A percentile compares a stretch with the other conserved stretches of the same genome.
Conservation (phyloP, 2,329 filamentous ascomycete species). For the Diplodia seriata region DNA sequence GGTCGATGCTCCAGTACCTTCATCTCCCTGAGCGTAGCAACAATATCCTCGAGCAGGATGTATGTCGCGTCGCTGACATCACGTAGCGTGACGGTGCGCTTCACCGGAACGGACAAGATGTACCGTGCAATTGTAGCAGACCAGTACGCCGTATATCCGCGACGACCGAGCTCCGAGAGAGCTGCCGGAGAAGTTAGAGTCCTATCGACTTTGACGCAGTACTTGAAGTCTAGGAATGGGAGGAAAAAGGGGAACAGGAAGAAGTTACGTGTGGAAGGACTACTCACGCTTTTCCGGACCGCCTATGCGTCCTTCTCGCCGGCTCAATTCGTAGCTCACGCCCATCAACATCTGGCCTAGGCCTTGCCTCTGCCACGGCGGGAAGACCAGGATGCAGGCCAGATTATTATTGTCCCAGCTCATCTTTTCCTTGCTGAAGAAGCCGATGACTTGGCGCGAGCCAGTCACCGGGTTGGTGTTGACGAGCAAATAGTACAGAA, state of each 20-base stretch:
- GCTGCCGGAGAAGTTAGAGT: conserved; percentile 48
- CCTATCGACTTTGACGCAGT: neutral
- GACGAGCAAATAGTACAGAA: conserved; percentile 92
- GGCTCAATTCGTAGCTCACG: conserved; percentile 89
- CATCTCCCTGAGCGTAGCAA: conserved; percentile 81
- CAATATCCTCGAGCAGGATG: conserved; percentile 84
- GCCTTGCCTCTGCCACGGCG: conserved; percentile 91
- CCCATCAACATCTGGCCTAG: conserved; percentile 90
- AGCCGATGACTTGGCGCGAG: conserved; percentile 75
- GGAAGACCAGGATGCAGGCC: conserved; percentile 94
- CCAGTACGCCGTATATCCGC: conserved; percentile 87
- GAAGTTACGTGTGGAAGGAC: neutral
- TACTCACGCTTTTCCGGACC: conserved; percentile 81
- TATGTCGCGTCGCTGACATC: conserved; percentile 80
- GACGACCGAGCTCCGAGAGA: conserved; percentile 81
- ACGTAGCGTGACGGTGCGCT: conserved; percentile 67
- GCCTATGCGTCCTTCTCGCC: conserved; percentile 80
- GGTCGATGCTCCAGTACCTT: conserved; percentile 40
- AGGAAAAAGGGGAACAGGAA: neutral
- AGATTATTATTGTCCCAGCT: conserved; percentile 99
- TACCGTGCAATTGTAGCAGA: conserved; percentile 80
- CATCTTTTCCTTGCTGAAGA: conserved; percentile 98
- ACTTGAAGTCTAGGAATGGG: neutral
- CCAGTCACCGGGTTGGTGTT: conserved; percentile 34
- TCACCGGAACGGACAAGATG: conserved; percentile 55